Evolutionary conservation across 2,329 filamentous ascomycete genomes (phyloP).

Genomic region (Clarireedia paspali): DNA sequence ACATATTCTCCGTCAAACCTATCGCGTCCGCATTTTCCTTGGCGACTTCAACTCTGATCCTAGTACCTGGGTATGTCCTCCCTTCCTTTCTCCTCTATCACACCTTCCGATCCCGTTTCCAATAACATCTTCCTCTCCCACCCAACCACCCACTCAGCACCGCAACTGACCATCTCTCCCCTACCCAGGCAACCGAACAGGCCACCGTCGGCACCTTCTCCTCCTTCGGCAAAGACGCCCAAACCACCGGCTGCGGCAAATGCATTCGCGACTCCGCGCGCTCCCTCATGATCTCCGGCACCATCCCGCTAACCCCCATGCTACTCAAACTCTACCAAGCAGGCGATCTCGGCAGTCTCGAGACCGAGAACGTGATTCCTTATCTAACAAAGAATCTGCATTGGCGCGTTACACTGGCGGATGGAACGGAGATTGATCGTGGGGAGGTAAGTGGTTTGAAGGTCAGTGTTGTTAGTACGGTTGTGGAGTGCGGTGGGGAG

Average conservation of each 20-base stretch:
- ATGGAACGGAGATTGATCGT: conserved; percentile 18
- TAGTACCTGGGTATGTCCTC: conserved; percentile 21
- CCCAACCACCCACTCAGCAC: not conserved
- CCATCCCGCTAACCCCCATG: conserved; percentile 32
- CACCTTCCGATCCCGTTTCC: not conserved
- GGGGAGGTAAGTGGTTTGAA: conserved; percentile 23
- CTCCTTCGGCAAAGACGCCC: conserved; percentile 30
- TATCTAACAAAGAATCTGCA: conserved; percentile 27
- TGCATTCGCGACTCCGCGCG: conserved; percentile 26
- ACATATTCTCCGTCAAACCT: conserved; percentile 29
- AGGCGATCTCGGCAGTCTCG: conserved; percentile 25
- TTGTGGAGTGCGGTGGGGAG: conserved; percentile 16
- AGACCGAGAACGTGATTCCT: conserved; percentile 27
- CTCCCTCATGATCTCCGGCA: conserved; percentile 31
- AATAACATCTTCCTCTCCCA: conserved; percentile 16
- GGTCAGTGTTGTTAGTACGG: conserved; percentile 24
- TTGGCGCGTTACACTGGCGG: conserved; percentile 23
- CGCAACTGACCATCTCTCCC: not conserved
- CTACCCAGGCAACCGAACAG: not conserved
- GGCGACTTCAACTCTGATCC: conserved; percentile 27
- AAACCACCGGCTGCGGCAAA: conserved; percentile 28
- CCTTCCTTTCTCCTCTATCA: not conserved
- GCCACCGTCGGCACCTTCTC: conserved; percentile 35
- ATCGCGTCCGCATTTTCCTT: conserved; percentile 32
- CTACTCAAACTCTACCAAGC: conserved; percentile 27